Base-by-base conservation (phyloP, 1,284 basidiomycete genomes). In the Trametes versicolor region DNA sequence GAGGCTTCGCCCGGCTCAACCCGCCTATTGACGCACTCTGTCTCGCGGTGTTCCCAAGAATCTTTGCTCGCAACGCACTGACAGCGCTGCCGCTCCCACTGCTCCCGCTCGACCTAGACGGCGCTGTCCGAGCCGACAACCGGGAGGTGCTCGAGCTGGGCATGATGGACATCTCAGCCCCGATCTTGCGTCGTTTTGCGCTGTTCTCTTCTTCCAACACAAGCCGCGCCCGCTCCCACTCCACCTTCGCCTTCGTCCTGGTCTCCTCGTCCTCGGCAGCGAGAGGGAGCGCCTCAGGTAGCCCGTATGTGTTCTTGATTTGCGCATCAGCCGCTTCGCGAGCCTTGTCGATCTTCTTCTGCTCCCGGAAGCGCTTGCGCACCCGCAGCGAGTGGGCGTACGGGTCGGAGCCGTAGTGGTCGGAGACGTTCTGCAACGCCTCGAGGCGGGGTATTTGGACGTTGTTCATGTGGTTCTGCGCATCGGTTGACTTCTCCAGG, bases 401-500 rank as follows among this genome's bases (percentile, higher is more conserved):
- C 0, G 97, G 97, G 78, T 99, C 96, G 2, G 87, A 77, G 70
- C 93, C 93, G 67, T 88, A 88, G 23, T 88, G 86, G 60, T 92
- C 89, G 2, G 93, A 92, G 1, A 88, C 81, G 15, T 85, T 80
- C 72, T 94, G 88, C 15, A 99, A 81, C 9, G 92, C 88, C 70
- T 93, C 89, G 10, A 99, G 78, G 0, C 96, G 90, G 7, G 91
- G 91, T 50, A 89, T 83, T 67, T 90, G 87, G 6, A 94, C 90
- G 62, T 88, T 87, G 53, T 87, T 87, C 45, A 91, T 83, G 67
- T 87, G 83, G n/a, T 85, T 84, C 72, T 93, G 87, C 2, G 95
- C 92, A 23, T 87, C 87, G 0, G 91, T 90, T 1, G 90, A 90
- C 80, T 97, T 97, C 74, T 99, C 97, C 0, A 99, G 82, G 10